Evolutionary conservation across 2,329 filamentous ascomycete genomes (phyloP), one percentile per base, ranked within the genome.

Genomic region (Passalora sequoiae): DNA sequence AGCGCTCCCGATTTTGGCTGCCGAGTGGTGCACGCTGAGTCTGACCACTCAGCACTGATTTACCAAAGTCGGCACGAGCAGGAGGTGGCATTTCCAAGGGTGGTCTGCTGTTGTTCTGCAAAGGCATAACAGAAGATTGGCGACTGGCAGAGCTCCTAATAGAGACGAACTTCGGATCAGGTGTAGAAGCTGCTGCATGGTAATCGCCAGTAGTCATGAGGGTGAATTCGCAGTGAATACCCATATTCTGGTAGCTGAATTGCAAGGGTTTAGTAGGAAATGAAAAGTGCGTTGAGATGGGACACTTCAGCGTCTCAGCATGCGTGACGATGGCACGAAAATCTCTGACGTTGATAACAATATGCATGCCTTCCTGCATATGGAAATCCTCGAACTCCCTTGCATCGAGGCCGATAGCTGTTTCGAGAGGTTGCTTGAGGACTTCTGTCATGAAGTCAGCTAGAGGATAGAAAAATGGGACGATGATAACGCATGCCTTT

Each of bases 321-420:
- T 91, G 86, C 24, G 81, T 76, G 39, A 89, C 79, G 41, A 89
- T 86, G 24, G 85, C 81, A 38, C 85, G 81, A 62, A 89, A 89
- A 64, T 91, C 86, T 58, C 87, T 89, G 59, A 91, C 84, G 55
- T 81, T 86, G 59, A 89, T 84, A 46, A 87, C 78, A 56, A 89
- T 85, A 59, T 89, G 86, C 44, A 89, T 74, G 38, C 83, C 81
- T 47, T 86, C 80, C 59, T 88, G 81, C 21, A 87, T 80, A 16
- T 78, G 72, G 48, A 89, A 86, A 39, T 83, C 76, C 44, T 86
- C 81, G 57, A 91, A 91, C 54, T 89, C 85, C 44, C 84, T 77
- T 21, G 78, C 80, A 59, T 88, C 84, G 10, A 89, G 76, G 1
- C 84, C 78, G 48, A 91, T 86, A 21, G 84, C 86, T 7, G 86